Evolutionary conservation across 345 rosid species (phyloP).

Genomic region (Eutrema heterophyllum): DNA sequence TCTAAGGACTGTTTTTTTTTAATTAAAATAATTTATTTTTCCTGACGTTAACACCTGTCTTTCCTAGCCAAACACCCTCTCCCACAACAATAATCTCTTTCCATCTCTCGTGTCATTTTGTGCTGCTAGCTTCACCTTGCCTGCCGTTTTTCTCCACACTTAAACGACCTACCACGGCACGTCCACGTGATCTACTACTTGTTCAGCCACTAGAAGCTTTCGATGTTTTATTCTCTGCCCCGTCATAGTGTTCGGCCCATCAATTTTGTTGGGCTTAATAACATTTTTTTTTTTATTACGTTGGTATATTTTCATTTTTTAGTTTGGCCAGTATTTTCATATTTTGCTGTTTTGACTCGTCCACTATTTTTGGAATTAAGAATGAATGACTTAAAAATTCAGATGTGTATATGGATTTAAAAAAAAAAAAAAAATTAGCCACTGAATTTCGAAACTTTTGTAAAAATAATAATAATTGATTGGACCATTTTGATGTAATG

Average conservation of each 20-base stretch:
- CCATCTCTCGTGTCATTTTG: constrained; percentile 13
- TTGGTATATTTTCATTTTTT: not conserved
- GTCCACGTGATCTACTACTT: not conserved
- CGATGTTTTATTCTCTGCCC: not conserved
- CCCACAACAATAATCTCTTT: not conserved
- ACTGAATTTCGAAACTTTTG: not conserved
- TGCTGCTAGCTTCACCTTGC: not conserved
- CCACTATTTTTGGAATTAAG: not conserved
- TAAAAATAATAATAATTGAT: not conserved
- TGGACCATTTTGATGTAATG: constrained; percentile 11
- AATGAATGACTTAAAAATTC: not conserved
- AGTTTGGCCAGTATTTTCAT: too few relatives aligned
- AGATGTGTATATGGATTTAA: not conserved
- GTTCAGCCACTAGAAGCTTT: not conserved
- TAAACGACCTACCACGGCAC: not conserved
- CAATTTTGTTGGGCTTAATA: not conserved
- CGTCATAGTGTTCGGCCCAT: not conserved
- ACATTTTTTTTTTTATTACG: not conserved
- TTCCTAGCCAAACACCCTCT: not conserved
- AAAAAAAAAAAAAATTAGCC: not conserved
- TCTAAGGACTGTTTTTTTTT: constrained; percentile 15
- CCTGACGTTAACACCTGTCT: constrained; percentile 19
- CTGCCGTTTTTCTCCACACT: constrained; percentile 18
- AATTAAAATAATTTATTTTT: not conserved
- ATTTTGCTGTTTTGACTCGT: not conserved